These are phyloP conservation scores for Lobosporangium transversale DNA, from an alignment of 192 early-diverging fungal genomes.

Conservation along the genomic window DNA sequence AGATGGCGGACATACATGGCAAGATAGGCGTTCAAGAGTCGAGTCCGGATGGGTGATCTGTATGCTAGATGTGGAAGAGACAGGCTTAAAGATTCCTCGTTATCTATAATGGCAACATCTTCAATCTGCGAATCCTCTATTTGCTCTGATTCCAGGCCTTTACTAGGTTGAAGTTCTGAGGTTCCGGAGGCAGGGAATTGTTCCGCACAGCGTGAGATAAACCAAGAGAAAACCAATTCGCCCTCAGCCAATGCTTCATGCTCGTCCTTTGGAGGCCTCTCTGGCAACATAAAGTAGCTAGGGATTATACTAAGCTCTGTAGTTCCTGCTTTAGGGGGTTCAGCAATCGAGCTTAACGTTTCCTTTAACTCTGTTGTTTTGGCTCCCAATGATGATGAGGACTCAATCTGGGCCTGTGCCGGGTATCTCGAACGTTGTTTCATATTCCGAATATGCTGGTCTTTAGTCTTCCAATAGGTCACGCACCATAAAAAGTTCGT, in stretches of 20 bases:
- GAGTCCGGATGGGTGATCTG: constrained; percentile 56
- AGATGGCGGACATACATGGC: constrained; percentile 66
- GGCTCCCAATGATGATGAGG: too few relatives aligned
- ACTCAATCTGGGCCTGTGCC: constrained; percentile 5
- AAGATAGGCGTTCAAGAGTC: constrained; percentile 70
- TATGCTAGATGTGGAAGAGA: constrained; percentile 47
- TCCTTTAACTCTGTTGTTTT: neutral
- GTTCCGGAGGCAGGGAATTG: constrained; percentile 40
- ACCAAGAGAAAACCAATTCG: constrained; percentile 40
- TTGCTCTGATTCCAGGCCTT: neutral
- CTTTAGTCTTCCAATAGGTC: constrained; percentile 60
- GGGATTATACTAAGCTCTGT: constrained; percentile 15
- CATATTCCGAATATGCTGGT: constrained; percentile 24
- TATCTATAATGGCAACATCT: neutral
- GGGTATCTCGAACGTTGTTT: constrained; percentile 7
- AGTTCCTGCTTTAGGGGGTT: neutral
- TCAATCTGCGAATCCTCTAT: neutral
- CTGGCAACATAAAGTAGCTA: constrained; percentile 25
- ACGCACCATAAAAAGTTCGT: constrained; percentile 79
- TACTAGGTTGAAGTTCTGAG: constrained; percentile 9
- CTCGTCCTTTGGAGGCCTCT: constrained; percentile 20
- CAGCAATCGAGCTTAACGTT: neutral
- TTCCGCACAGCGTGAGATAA: constrained; percentile 56
- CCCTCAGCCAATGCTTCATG: constrained; percentile 42
- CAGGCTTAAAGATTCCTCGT: too few relatives aligned